Conservation (phyloP, 106 monocot genomes). For the Platanthera guangdongensis region DNA sequence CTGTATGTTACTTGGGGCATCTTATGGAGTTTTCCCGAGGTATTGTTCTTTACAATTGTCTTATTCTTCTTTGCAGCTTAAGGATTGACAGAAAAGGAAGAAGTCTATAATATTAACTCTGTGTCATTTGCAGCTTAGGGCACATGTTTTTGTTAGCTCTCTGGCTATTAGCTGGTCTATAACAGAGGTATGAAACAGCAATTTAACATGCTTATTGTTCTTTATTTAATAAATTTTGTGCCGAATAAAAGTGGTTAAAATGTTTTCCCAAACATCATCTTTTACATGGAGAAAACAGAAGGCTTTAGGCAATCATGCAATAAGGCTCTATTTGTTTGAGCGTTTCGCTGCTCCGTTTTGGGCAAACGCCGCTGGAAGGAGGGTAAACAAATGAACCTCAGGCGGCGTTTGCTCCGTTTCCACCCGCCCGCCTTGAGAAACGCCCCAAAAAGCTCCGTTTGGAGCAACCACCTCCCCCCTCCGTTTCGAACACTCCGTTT, state of each 20-base stretch:
- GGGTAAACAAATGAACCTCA: too few species aligned
- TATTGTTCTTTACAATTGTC: slow-evolving; percentile 2
- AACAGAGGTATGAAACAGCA: slow-evolving; percentile 64
- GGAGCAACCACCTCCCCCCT: too few species aligned
- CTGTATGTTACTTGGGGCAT: slow-evolving; percentile 72
- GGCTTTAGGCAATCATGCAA: background rate
- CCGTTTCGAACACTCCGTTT: too few species aligned
- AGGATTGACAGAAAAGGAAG: background rate
- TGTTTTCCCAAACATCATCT: background rate
- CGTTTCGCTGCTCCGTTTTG: too few species aligned
- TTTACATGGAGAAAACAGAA: background rate
- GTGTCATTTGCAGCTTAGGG: slow-evolving; percentile 38
- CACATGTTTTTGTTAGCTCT: slow-evolving; percentile 82
- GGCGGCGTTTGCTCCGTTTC: too few species aligned
- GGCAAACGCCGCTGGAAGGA: too few species aligned
- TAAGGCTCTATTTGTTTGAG: too few species aligned
- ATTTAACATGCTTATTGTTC: background rate
- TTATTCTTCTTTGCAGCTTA: background rate
- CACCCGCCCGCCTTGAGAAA: too few species aligned
- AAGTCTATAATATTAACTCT: slow-evolving; percentile 3
- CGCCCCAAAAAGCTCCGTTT: too few species aligned
- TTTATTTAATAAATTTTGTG: background rate
- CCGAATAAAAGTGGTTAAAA: background rate
- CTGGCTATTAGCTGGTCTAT: slow-evolving; percentile 98
- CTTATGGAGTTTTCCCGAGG: slow-evolving; percentile 75